A percentile compares a stretch with the other conserved stretches of the same genome.
These are phyloP conservation scores for Fraxinus greggii DNA, from an alignment of 305 asterid genomes.

Conservation along the genomic window DNA sequence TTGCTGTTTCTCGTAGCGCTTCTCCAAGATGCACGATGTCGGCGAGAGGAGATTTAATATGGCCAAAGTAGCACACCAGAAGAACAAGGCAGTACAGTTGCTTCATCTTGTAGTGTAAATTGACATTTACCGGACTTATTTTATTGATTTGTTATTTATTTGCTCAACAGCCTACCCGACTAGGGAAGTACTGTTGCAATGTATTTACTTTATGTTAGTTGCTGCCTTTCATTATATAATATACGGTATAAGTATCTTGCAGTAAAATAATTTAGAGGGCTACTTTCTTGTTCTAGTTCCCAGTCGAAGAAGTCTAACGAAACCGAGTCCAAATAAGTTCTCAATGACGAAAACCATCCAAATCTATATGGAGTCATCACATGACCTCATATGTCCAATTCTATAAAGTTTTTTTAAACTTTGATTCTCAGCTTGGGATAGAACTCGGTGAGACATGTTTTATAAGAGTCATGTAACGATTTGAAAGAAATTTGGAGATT, in stretches of 20 bases:
- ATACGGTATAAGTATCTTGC: neutral
- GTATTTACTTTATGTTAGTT: neutral
- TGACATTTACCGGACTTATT: neutral
- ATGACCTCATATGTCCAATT: neutral
- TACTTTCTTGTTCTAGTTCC: neutral
- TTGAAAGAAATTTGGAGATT: neutral
- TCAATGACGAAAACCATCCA: neutral
- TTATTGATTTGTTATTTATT: neutral
- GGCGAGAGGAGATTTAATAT: slow-evolving; percentile 3
- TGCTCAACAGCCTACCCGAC: neutral
- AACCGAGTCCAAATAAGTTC: neutral
- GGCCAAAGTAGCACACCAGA: neutral
- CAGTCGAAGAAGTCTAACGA: neutral
- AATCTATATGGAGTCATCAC: neutral
- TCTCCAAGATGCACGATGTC: neutral
- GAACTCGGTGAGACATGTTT: neutral
- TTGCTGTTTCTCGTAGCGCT: neutral
- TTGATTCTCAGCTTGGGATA: neutral
- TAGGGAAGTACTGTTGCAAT: neutral
- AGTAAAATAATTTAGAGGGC: neutral
- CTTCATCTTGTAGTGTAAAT: neutral
- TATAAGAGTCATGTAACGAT: neutral
- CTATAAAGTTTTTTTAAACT: neutral
- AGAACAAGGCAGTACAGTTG: neutral
- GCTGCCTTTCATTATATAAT: neutral